phyloP scores from a whole-genome alignment of 75 land plant species.

The Cunninghamia lanceolata region DNA sequence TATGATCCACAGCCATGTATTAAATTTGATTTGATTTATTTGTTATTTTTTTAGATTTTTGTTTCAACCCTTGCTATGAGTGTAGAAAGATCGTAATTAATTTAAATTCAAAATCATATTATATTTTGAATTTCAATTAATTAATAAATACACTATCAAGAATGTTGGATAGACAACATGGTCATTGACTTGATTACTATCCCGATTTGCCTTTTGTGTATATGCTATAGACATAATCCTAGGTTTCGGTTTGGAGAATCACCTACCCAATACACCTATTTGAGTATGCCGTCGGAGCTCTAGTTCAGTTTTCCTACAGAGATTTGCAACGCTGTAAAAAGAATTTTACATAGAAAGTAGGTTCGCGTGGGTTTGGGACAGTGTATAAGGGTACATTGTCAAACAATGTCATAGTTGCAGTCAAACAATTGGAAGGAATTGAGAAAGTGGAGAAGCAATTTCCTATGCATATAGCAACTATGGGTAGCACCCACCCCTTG shows the following conservation, averaged over 20 bases:
- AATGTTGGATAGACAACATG: too few relatives aligned
- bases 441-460: slow-evolving; percentile 36
- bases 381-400: slow-evolving; percentile 5
- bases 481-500: slow-evolving; percentile 28
- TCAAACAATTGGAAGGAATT: slow-evolving; percentile 26
- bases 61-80: too few relatives aligned
- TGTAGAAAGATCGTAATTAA: too few relatives aligned
- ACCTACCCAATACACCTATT: slow-evolving; percentile 6
- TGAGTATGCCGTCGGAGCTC: slow-evolving; percentile 22
- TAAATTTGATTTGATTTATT: too few relatives aligned
- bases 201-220: not conserved
- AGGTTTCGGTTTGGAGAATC: not conserved
- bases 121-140: too few relatives aligned
- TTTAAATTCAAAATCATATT: too few relatives aligned
- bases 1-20: too few relatives aligned
- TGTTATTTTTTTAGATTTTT: too few relatives aligned
- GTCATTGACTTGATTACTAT: not conserved
- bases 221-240: not conserved
- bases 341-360: slow-evolving; percentile 24
- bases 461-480: slow-evolving; percentile 22
- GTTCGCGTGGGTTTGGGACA: slow-evolving; percentile 9
- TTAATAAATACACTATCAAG: too few relatives aligned
- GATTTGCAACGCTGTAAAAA: slow-evolving; percentile 14
- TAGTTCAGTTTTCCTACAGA: slow-evolving; percentile 24
- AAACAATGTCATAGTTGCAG: slow-evolving; percentile 15